phyloP scores from a whole-genome alignment of 495 filamentous ascomycete genomes.

The Xylaria grammica region DNA sequence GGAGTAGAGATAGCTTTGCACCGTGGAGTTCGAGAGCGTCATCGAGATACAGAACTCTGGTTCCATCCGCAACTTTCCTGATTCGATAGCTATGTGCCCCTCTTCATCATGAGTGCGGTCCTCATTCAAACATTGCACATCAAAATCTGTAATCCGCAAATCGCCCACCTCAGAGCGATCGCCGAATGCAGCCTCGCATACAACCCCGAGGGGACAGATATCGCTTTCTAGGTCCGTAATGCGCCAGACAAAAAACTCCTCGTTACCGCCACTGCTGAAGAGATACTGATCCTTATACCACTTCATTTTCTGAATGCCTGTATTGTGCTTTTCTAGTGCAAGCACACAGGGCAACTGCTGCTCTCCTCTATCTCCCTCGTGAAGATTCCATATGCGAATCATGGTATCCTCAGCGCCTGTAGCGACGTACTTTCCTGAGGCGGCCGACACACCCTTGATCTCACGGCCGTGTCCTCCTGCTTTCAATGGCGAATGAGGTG shows the following conservation, averaged over 20 bases:
- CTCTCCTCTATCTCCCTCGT: not conserved
- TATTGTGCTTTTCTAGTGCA: constrained; percentile 74
- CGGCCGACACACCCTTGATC: constrained; percentile 74
- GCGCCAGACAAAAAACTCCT: constrained; percentile 89
- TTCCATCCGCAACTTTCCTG: not conserved
- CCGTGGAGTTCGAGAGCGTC: constrained; percentile 78
- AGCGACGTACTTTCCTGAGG: constrained; percentile 59
- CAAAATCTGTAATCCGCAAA: constrained; percentile 78
- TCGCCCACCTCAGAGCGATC: constrained; percentile 67
- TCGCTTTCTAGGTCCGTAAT: constrained; percentile 57
- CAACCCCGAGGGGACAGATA: constrained; percentile 56
- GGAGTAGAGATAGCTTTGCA: constrained; percentile 69
- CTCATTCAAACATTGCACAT: constrained; percentile 38
- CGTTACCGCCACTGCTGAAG: constrained; percentile 82
- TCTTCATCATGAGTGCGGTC: not conserved
- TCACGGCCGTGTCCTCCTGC: constrained; percentile 84
- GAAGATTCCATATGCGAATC: constrained; percentile 69
- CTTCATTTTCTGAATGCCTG: constrained; percentile 80
- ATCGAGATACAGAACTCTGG: constrained; percentile 63
- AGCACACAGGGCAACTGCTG: constrained; percentile 56
- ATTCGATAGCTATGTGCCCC: not conserved
- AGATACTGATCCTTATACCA: constrained; percentile 75
- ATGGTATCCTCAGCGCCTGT: constrained; percentile 91
- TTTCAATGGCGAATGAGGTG: constrained; percentile 61
- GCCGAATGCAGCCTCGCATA: constrained; percentile 66